Base-by-base conservation (phyloP, 2,329 filamentous ascomycete species). In the Claviceps lovelessii region DNA sequence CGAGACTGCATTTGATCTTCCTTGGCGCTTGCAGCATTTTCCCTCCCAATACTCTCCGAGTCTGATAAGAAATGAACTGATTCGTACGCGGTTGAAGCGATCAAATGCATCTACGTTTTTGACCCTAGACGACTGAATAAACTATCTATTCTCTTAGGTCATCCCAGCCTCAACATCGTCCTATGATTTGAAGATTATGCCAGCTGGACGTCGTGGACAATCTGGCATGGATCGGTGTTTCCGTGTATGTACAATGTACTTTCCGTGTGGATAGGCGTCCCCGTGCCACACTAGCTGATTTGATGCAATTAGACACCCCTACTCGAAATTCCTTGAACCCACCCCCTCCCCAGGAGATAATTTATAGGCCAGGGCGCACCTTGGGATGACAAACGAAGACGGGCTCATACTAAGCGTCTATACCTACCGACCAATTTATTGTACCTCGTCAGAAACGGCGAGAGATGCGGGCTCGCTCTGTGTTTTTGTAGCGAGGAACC, bases 381-480 rank as follows among this genome's bases (percentile, higher is more conserved):
- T 41, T 41, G 39, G 39, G 5, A n/a, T 6, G 15, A n/a, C 39
- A 41, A 41, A 41, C 39, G 37, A 41, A n/a, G n/a, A 41, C 15
- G 39, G 15, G 5, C 13, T 31, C 5, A 8, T 47, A 8, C 28
- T 19, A 29, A 29, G 23, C 28, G 45, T 47, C 23, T 4, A 41
- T 15, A 29, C 45, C 45, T 17, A 29, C 10, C 23, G 9, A 13
- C 44, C 45, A 47, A 47, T 47, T 7, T 9, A 47, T 31, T 31
- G 7, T 7, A 5, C 17, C 46, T 11, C 29, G n/a, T 17, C 8
- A 29, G 19, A 3, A 39, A 39, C 35, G 49, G 35, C 13, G 35
- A 17, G 35, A 39, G 28, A 60, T 56, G 57, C 23, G 59, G 57
- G 60, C 60, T 33, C 17, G 17, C 29, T 31, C 28, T 19, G 29